Base-by-base conservation (phyloP, 495 filamentous ascomycete species). In the Tuber calosporum region DNA sequence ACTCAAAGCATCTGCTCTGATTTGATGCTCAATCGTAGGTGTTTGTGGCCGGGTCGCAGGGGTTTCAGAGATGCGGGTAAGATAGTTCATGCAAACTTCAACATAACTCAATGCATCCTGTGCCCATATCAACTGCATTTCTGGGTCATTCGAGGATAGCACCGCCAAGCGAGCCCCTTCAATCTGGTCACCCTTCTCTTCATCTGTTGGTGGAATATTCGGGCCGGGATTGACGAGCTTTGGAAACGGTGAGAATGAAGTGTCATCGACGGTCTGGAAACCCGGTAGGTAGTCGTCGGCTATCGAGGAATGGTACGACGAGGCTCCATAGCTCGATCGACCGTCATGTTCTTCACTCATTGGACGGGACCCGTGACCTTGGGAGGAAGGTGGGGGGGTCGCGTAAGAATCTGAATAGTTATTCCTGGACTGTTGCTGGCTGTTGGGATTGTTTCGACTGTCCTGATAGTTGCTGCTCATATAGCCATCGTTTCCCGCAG, bases 51-150 rank as follows among this genome's bases (percentile, higher is more conserved):
- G 87, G 26, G 7, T 40, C 87, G 84, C 34, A 85, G 87, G 76
- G 87, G 87, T 88, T n/a, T 91, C 86, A 69, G 89, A 86, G 71
- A 91, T 85, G 67, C 86, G 88, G 78, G 84, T 86, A 82, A 87
- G 89, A 80, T 88, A 89, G 83, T 86, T 90, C 84, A 88, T 86
- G 62, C 92, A 87, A 71, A 93, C 89, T 82, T 97, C 96, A 48
- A 96, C 92, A 84, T 92, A 97, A 62, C 90, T 88, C 67, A 99
- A 86, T 37, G 92, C 89, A 84, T 98, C 95, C 82, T 96, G 90
- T 58, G 96, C 95, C 95, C 95, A 99, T 42, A 92, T 90, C 74
- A 99, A 85, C 85, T 99, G 95, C 90, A 97, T 94, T 74, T 96
- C 91, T 43, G 94, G 93, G 81, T 99, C 94, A 76, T 96, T 94